Evolutionary conservation across 2,329 filamentous ascomycete genomes (phyloP).

Genomic region (Elsinoe fawcettii): DNA sequence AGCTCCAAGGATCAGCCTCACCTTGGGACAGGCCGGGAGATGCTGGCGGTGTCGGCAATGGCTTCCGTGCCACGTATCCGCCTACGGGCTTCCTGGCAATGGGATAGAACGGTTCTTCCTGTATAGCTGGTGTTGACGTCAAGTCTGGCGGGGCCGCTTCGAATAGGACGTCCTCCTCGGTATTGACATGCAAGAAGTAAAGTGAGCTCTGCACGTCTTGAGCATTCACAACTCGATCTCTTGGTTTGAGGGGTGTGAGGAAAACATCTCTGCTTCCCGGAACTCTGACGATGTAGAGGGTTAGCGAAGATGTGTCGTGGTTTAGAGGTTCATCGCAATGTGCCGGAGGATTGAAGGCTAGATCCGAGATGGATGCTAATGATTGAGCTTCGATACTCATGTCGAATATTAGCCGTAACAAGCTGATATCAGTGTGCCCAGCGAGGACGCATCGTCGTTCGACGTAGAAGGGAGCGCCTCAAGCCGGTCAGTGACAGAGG

Average conservation of each 20-base stretch:
- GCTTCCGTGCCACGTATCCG: slow-evolving; percentile 16
- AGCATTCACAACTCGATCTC: slow-evolving; percentile 77
- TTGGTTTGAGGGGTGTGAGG: slow-evolving; percentile 82
- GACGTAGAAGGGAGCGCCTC: background rate
- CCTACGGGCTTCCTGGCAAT: background rate
- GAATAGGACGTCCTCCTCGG: slow-evolving; percentile 16
- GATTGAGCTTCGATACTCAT: slow-evolving; percentile 14
- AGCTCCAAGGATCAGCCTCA: background rate
- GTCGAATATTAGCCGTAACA: background rate
- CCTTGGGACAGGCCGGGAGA: slow-evolving; percentile 11
- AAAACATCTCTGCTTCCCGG: slow-evolving; percentile 92
- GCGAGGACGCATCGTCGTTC: background rate
- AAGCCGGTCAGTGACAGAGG: background rate
- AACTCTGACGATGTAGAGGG: slow-evolving; percentile 86
- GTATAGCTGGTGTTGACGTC: background rate
- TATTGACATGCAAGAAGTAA: slow-evolving; percentile 80
- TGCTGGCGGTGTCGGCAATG: slow-evolving; percentile 18
- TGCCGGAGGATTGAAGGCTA: slow-evolving; percentile 8
- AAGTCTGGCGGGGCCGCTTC: background rate
- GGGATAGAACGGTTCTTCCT: background rate
- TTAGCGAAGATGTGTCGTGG: slow-evolving; percentile 50
- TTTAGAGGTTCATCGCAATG: background rate
- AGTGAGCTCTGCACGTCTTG: slow-evolving; percentile 81
- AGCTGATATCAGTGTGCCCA: background rate
- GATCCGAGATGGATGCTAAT: slow-evolving; percentile 11